A percentile compares a stretch with the other conserved stretches of the same genome.
Conservation (phyloP, 805 yeast genomes). For the Wickerhamia fluorescens region DNA sequence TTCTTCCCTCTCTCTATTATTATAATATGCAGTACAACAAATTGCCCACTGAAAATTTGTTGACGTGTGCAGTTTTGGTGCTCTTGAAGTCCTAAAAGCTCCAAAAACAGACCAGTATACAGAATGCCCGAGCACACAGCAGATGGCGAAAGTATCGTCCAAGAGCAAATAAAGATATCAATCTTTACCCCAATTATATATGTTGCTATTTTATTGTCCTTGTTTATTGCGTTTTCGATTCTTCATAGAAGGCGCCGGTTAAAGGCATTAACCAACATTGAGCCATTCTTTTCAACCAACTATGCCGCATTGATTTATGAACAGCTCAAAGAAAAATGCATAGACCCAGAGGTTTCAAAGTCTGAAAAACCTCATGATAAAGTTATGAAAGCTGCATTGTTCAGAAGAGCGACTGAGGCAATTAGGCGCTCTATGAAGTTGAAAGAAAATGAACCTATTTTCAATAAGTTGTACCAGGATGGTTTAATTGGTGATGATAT, state of each 20-base stretch:
- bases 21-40: neutral
- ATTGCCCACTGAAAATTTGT: neutral
- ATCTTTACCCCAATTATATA: slow-evolving; percentile 67
- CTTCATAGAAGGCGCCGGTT: slow-evolving; percentile 55
- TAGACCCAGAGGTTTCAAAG: slow-evolving; percentile 28
- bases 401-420: slow-evolving; percentile 73
- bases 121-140: too few relatives aligned
- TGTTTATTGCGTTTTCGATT: slow-evolving; percentile 63
- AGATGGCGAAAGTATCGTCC: slow-evolving; percentile 12
- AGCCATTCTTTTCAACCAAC: slow-evolving; percentile 70
- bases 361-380: slow-evolving; percentile 63
- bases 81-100: neutral
- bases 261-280: slow-evolving; percentile 47
- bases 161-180: slow-evolving; percentile 28
- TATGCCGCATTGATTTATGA: slow-evolving; percentile 60
- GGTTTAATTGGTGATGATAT: slow-evolving; percentile 91
- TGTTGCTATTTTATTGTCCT: slow-evolving; percentile 58
- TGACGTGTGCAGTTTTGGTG: slow-evolving; percentile 4
- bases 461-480: slow-evolving; percentile 67
- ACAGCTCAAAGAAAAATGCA: slow-evolving; percentile 10
- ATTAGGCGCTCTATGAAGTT: slow-evolving; percentile 75
- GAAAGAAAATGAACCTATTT: slow-evolving; percentile 68
- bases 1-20: neutral
- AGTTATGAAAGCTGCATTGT: slow-evolving; percentile 55
- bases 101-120: slow-evolving; percentile 7